Percentiles rank a stretch among this genome's conserved stretches.
These are phyloP conservation scores for Samsoniella hepiali DNA, from an alignment of 2,329 filamentous ascomycete genomes.

Conservation along the genomic window DNA sequence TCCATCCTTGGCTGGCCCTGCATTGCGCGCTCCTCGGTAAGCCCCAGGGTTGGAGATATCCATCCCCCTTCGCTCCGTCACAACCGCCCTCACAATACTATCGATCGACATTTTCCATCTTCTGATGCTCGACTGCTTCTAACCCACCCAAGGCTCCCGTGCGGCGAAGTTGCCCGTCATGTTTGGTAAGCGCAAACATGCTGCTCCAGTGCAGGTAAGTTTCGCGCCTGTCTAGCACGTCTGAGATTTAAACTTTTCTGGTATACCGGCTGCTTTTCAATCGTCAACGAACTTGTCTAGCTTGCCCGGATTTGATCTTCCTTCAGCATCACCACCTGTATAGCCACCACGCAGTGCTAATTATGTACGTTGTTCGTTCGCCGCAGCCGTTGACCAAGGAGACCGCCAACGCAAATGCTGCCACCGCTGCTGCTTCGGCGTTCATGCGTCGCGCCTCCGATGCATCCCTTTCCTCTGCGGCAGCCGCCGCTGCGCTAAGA, in stretches of 20 bases:
- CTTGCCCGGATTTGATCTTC: neutral
- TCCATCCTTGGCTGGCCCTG: conserved; percentile 1
- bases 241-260: conserved; percentile 13
- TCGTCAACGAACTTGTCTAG: neutral
- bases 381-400: conserved; percentile 60
- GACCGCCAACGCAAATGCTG: conserved; percentile 68
- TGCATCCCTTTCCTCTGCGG: conserved; percentile 72
- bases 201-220: conserved; percentile 23
- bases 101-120: neutral
- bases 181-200: conserved; percentile 24
- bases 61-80: neutral
- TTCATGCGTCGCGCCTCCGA: conserved; percentile 65
- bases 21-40: neutral
- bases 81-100: neutral
- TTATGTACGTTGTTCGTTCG: conserved; percentile 23
- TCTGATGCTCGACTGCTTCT: conserved; percentile 8
- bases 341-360: conserved; percentile 23
- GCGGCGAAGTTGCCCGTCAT: conserved; percentile 17
- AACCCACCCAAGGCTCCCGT: neutral
- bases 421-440: conserved; percentile 77
- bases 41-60: neutral
- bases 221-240: conserved; percentile 3
- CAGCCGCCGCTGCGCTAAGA: conserved; percentile 80
- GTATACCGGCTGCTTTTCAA: neutral
- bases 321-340: neutral